phyloP scores from a whole-genome alignment of 2,329 filamentous ascomycete species.

The Magnaporthales sp. region DNA sequence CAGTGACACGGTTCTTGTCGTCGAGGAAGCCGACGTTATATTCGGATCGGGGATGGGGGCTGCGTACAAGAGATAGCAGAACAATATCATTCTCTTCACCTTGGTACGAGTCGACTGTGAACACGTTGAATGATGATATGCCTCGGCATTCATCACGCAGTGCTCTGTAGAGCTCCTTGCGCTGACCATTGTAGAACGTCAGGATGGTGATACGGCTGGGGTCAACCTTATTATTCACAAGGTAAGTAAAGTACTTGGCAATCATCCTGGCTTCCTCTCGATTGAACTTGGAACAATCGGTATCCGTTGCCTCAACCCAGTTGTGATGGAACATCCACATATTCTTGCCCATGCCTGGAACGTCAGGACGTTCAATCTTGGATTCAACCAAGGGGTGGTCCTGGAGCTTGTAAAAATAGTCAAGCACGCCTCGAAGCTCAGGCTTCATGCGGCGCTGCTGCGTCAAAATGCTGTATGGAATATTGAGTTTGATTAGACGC shows the following conservation, averaged over 20 bases:
- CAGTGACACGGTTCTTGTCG: slow-evolving; percentile 49
- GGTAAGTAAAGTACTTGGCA: slow-evolving; percentile 60
- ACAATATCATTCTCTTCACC: slow-evolving; percentile 85
- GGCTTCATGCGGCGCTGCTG: slow-evolving; percentile 56
- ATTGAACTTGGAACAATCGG: slow-evolving; percentile 61
- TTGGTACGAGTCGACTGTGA: slow-evolving; percentile 83
- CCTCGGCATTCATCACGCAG: slow-evolving; percentile 24
- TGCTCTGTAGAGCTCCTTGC: slow-evolving; percentile 49
- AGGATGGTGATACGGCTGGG: slow-evolving; percentile 63
- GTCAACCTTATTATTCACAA: slow-evolving; percentile 57
- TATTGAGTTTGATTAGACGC: slow-evolving; percentile 56
- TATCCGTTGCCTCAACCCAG: slow-evolving; percentile 56
- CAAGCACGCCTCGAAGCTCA: slow-evolving; percentile 32
- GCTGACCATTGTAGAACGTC: slow-evolving; percentile 83
- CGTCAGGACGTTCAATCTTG: slow-evolving; percentile 21
- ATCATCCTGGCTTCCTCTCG: slow-evolving; percentile 68
- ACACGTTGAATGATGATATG: slow-evolving; percentile 43
- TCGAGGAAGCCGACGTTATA: slow-evolving; percentile 62
- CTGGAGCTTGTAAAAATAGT: slow-evolving; percentile 35
- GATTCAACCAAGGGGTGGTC: slow-evolving; percentile 34
- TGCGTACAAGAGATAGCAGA: slow-evolving; percentile 71
- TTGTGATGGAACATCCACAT: slow-evolving; percentile 37
- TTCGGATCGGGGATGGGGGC: slow-evolving; percentile 36
- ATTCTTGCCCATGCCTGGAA: slow-evolving; percentile 35
- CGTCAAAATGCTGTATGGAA: slow-evolving; percentile 56